These are phyloP conservation scores for Anthoceros angustus DNA, from an alignment of 225 moss, liverwort and hornwort species.

Conservation along the genomic window DNA sequence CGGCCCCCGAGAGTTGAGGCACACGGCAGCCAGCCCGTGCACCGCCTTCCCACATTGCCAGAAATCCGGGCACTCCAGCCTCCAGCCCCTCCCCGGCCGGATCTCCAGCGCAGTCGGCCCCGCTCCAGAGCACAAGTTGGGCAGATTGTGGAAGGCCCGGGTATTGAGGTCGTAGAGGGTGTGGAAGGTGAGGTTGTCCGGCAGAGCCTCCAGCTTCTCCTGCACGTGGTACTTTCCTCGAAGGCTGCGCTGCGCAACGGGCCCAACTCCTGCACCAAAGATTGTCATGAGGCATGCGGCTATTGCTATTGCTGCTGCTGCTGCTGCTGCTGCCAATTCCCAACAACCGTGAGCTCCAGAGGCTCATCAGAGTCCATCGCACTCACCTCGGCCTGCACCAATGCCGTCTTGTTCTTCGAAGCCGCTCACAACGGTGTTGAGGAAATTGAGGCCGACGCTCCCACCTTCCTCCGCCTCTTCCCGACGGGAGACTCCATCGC, in stretches of 20 bases:
- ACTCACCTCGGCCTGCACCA: too few relatives aligned
- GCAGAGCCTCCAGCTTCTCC: not conserved
- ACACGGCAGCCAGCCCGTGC: not conserved
- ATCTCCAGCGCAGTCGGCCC: not conserved
- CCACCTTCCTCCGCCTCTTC: too few relatives aligned
- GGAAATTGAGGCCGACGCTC: too few relatives aligned
- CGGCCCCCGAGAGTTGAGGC: not conserved
- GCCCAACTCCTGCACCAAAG: too few relatives aligned
- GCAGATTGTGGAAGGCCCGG: not conserved
- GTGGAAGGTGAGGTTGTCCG: not conserved
- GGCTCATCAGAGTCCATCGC: too few relatives aligned
- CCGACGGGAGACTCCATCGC: too few relatives aligned
- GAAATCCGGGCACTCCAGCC: not conserved
- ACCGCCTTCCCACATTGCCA: not conserved
- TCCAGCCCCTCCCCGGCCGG: not conserved
- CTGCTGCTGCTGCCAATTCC: too few relatives aligned
- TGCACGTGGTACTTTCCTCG: not conserved
- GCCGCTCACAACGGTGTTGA: too few relatives aligned
- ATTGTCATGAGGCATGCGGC: too few relatives aligned
- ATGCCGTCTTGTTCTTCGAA: too few relatives aligned
- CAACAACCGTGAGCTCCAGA: too few relatives aligned
- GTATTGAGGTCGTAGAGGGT: not conserved
- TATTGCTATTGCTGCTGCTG: too few relatives aligned
- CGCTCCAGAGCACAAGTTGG: not conserved
- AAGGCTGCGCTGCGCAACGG: not conserved